phyloP scores from a whole-genome alignment of 2,329 filamentous ascomycete genomes.

The Magnaporthiopsis incrustans region DNA sequence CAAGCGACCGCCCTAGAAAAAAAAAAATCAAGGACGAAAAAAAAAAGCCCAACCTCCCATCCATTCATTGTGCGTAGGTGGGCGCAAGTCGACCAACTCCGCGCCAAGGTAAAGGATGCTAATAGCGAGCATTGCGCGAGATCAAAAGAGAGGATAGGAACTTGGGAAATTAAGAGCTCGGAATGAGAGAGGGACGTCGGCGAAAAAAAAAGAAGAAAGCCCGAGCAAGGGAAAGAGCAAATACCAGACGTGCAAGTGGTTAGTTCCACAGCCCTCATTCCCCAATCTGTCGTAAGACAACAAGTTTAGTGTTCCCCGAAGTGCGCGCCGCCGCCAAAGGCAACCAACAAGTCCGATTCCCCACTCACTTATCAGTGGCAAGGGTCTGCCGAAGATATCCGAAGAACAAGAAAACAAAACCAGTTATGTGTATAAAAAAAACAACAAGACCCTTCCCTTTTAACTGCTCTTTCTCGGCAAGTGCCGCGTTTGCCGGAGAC shows the following conservation, averaged over 20 bases:
- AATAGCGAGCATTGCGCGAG: neutral
- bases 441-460: neutral
- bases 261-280: neutral
- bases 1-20: neutral
- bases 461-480: neutral
- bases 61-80: neutral
- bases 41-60: no score
- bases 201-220: neutral
- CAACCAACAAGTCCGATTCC: neutral
- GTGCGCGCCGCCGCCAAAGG: neutral
- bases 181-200: neutral
- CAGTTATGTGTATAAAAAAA: neutral
- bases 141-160: neutral
- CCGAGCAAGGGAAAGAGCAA: neutral
- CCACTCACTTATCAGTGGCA: neutral
- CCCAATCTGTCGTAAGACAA: constrained; percentile 1
- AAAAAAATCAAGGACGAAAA: neutral
- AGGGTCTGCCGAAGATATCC: neutral
- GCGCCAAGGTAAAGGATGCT: neutral
- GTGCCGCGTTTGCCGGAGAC: neutral
- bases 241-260: neutral
- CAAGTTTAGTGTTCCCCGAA: neutral
- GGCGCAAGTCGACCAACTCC: neutral
- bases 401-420: neutral
- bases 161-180: neutral